These are phyloP conservation scores for Aspergillus heteromorphus DNA, from an alignment of 495 filamentous ascomycete genomes.

Conservation along the genomic window DNA sequence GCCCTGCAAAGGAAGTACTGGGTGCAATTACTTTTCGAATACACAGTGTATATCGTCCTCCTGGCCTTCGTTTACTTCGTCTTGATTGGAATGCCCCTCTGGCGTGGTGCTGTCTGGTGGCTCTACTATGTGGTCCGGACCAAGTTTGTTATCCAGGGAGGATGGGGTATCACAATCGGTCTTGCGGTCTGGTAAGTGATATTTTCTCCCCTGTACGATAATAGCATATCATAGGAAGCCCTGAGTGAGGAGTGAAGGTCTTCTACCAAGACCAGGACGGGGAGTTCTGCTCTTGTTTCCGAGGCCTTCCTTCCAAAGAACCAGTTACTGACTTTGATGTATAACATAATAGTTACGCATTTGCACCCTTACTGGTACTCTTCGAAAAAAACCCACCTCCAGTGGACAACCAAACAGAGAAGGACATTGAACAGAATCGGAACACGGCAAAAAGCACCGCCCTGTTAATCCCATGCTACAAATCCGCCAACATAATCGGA, in stretches of 20 bases:
- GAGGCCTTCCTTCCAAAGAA: too few relatives aligned
- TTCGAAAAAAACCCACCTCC: not conserved
- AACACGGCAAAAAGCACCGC: slow-evolving; percentile 20
- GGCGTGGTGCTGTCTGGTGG: not conserved
- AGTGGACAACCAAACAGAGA: not conserved
- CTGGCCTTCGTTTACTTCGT: not conserved
- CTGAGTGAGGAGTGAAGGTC: too few relatives aligned
- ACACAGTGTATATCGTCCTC: not conserved
- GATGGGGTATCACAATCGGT: not conserved
- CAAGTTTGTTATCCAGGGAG: not conserved
- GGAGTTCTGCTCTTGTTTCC: too few relatives aligned
- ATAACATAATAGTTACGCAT: not conserved
- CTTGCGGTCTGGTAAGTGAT: not conserved
- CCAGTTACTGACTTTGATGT: not conserved
- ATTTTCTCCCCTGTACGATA: not conserved
- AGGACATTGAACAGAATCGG: not conserved
- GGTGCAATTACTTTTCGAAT: not conserved
- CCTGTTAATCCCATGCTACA: slow-evolving; percentile 45
- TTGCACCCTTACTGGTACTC: not conserved
- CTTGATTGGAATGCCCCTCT: not conserved
- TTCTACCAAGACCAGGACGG: too few relatives aligned
- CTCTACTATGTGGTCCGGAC: not conserved
- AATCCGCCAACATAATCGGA: slow-evolving; percentile 38
- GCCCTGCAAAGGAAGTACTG: not conserved
- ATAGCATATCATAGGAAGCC: too few relatives aligned